These are phyloP conservation scores for Aspergillus alliaceus DNA, from an alignment of 2,329 filamentous ascomycete genomes.

Conservation along the genomic window DNA sequence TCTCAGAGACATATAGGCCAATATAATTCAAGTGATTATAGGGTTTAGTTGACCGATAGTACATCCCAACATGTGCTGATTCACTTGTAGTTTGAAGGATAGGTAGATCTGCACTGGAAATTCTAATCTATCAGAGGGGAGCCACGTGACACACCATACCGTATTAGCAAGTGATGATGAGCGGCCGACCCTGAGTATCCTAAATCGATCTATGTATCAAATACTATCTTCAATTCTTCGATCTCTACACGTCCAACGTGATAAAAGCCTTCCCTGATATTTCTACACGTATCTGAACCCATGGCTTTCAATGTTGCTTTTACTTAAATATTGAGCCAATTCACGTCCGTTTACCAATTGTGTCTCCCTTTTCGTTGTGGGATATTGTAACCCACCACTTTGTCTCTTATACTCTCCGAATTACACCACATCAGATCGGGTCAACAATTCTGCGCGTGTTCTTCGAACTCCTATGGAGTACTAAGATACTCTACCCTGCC, in stretches of 20 bases:
- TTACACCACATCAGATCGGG: constrained; percentile 3
- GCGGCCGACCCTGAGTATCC: not conserved
- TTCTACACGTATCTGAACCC: not conserved
- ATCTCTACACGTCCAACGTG: not conserved
- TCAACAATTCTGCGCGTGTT: constrained; percentile 7
- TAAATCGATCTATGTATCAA: not conserved
- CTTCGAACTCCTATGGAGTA: not conserved
- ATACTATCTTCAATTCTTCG: not conserved
- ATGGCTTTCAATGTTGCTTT: not conserved
- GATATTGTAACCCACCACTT: not conserved
- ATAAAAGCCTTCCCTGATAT: not conserved
- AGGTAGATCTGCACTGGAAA: constrained; percentile 12
- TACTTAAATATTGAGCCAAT: not conserved
- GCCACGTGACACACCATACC: constrained; percentile 27
- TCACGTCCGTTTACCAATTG: not conserved
- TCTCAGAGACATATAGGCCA: not conserved
- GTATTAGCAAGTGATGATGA: too few species aligned
- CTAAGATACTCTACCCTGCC: not conserved
- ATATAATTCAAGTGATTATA: not conserved
- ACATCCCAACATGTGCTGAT: not conserved
- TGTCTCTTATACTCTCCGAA: constrained; percentile 6
- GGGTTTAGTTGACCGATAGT: not conserved
- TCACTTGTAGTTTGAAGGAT: constrained; percentile 6
- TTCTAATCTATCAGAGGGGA: constrained; percentile 10
- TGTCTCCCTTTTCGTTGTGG: not conserved